Conservation (phyloP, 192 early-diverging fungal species). For the Chytriomyces sp. region DNA sequence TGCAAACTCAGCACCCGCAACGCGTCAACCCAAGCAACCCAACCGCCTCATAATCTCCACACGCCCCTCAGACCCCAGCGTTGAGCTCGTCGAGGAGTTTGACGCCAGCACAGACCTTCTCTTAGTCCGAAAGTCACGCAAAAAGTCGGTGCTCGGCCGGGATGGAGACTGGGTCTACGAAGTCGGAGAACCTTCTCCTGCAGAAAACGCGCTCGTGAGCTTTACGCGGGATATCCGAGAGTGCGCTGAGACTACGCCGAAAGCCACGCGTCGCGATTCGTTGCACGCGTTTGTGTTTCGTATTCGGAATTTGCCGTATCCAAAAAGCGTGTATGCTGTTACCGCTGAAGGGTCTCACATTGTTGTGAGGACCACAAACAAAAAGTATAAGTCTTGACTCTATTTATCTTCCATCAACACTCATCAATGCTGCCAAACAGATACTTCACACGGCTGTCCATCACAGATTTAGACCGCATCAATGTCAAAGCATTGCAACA, state of each 20-base stretch:
- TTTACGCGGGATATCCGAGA: slow-evolving; percentile 2
- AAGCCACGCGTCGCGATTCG: slow-evolving; percentile 31
- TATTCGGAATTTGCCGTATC: slow-evolving; percentile 40
- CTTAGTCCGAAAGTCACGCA: slow-evolving; percentile 14
- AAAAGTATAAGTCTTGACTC: slow-evolving; percentile 32
- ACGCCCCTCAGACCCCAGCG: no score
- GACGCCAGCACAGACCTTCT: slow-evolving; percentile 17
- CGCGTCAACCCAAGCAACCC: no score
- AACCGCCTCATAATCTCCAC: no score
- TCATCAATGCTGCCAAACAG: not conserved
- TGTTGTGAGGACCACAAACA: slow-evolving; percentile 43
- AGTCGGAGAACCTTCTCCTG: slow-evolving; percentile 27
- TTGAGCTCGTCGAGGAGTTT: slow-evolving; percentile 39
- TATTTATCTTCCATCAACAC: not conserved
- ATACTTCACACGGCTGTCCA: slow-evolving; percentile 28
- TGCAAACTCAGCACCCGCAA: no score
- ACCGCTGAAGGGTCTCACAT: slow-evolving; percentile 21
- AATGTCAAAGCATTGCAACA: not conserved
- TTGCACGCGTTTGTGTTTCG: slow-evolving; percentile 32
- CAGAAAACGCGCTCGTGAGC: not conserved
- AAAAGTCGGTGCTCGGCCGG: slow-evolving; percentile 24
- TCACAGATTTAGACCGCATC: slow-evolving; percentile 29
- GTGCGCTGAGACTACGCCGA: slow-evolving; percentile 2
- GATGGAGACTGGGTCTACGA: slow-evolving; percentile 27
- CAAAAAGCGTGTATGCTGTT: slow-evolving; percentile 23